Evolutionary conservation across 2,329 filamentous ascomycete species (phyloP), one percentile per base, ranked within the genome.

Genomic region (Aureobasidium sp.): DNA sequence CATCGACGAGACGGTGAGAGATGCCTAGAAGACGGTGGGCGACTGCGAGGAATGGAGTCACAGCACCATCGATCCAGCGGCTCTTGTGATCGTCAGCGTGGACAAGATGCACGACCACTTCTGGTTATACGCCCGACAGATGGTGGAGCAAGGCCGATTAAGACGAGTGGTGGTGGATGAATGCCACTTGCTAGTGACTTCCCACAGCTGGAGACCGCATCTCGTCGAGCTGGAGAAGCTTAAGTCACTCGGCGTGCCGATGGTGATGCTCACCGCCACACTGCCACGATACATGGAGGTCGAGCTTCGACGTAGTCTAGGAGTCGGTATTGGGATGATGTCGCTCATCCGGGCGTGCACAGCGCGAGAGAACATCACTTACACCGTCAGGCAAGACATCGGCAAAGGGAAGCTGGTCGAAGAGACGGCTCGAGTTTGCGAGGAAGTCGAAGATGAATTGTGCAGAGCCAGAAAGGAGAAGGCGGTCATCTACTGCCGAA

Each of bases 111-210:
- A 37, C 34, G 47, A 52, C 10, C 3, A 39, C 48, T 67, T 67
- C 53, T 25, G 64, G n/a, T 50, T 21, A 3, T 67, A 66, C 58
- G 55, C 53, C 53, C 21, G 27, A 6, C 3, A 54, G 50, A 54
- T 54, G 8, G 34, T 29, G 30, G 41, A 54, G 36, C 13, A 66
- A 37, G 48, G 59, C 32, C 39, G 64, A n/a, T 60, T 67, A 41
- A 36, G 55, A 30, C 48, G 42, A n/a, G 62, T 67, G 9, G 64
- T 67, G 5, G 50, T 54, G 4, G 50, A 54, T 11, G 39, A 67
- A 59, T 67, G 61, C 62, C 30, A 67, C 63, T 44, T 67, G 3
- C 27, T 61, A 1, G 63, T 67, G 39, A 65, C 50, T 50, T 49
- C 59, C 1, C 7, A 54, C 6, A 41, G 7, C 30, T 30, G 7